Evolutionary conservation across 805 yeast genomes (phyloP), one percentile per base, ranked within the genome.

Genomic region (Monosporozyma aquatica): DNA sequence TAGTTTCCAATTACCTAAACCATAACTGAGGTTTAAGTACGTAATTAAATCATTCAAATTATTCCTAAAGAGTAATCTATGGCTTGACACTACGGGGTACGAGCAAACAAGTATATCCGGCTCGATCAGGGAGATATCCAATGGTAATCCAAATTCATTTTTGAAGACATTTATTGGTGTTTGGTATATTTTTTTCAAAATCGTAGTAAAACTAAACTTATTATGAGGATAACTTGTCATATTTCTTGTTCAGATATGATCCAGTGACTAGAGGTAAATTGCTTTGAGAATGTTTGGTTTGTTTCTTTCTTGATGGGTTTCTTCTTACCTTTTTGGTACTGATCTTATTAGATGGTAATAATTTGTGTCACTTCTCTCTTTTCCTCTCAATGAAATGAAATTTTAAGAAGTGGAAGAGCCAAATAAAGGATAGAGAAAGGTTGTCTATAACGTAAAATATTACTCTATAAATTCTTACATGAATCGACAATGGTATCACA

Each of bases 41-140:
- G 61, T 56, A 0, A 76, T 62, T 21, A 87, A 61, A 38, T 76
- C 78, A 0, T 52, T 49, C 1, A 82, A 59, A 26, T 72, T 68
- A 48, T 78, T 76, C 37, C 82, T 67, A 56, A 74, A 80, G 35
- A 71, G 53, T 7, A 66, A 53, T 43, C 70, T 66, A 3, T 32
- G 17, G n/a, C 23, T 8, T 17, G 23, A 18, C 3, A 32, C 23
- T 7, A 32, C 35, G 9, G 35, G 35, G 18, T 32, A 32, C 0
- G 95, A 78, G 37, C 85, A 74, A 3, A 83, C 95, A 17, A 85
- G 72, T 13, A 89, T 43, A 44, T 74, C 71, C 0, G 78, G 71
- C 0, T 81, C 71, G 23, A 87, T 71, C 50, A 82, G 81, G 0
- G 87, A 72, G 29, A 87, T 61, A 55, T 87, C 95, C 7, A 82